Percentiles rank a stretch among this genome's conserved stretches.
Conservation (phyloP, 2,329 filamentous ascomycete species). For the Onygenales sp. region DNA sequence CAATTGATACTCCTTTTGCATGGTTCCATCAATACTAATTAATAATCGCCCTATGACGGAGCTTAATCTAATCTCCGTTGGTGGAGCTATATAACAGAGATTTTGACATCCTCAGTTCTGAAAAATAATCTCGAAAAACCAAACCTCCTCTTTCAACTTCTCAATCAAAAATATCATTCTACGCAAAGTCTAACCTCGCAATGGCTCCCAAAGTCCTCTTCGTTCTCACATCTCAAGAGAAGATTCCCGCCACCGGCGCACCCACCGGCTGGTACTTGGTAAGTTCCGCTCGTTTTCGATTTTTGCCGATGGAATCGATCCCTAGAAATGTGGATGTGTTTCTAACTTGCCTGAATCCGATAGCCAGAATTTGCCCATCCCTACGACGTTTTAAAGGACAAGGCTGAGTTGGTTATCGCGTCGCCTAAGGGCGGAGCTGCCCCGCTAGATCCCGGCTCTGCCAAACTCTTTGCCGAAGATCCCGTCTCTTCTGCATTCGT, state of each 20-base stretch:
- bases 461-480: conserved; percentile 48
- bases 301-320: neutral
- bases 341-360: neutral
- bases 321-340: no score
- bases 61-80: no score
- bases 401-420: conserved; percentile 47
- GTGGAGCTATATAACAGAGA: no score
- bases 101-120: no score
- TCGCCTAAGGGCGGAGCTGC: conserved; percentile 54
- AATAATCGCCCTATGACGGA: no score
- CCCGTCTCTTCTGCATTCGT: conserved; percentile 45
- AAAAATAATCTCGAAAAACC: no score
- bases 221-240: conserved; percentile 56
- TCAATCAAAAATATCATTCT: neutral
- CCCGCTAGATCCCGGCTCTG: conserved; percentile 51
- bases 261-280: conserved; percentile 65
- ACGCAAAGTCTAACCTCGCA: neutral
- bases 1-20: no score
- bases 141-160: neutral
- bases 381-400: conserved; percentile 47
- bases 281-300: conserved; percentile 13
- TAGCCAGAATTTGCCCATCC: conserved; percentile 55
- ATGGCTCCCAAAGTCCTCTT: conserved; percentile 53
- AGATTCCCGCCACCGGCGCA: conserved; percentile 33
- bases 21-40: no score